Evolutionary conservation across 352 stramenopile species (phyloP), one percentile per base, ranked within the genome.

Genomic region (Thraustochytrium striatum): DNA sequence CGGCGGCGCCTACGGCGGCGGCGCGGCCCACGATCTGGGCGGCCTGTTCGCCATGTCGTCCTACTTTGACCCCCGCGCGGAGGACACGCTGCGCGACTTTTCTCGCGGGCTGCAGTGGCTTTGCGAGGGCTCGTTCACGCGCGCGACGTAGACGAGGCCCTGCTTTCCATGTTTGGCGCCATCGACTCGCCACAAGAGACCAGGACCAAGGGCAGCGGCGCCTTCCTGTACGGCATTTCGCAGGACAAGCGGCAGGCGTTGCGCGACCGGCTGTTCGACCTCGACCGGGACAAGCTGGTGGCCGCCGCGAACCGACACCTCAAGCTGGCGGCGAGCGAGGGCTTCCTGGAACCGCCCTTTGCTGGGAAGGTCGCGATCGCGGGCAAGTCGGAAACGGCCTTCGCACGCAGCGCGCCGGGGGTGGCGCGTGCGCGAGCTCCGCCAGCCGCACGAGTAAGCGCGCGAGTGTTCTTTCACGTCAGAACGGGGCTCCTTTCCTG

Each of bases 131-230:
- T 61, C 43, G 11, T 75, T 44, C 41, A 50, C 65, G 16, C 65
- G n/a, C 43, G 65, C 32, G 65, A 75, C 52, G 39, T 75, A 3
- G 65, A 75, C 1, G 65, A 75, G 65, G 65, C 65, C 16, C 43
- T 75, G 19, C 47, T 75, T 13, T 75, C 65, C 52, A 43, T 75
- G 8, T 75, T 75, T 75, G 65, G 65, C 52, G 61, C 41, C 52
- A 30, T 75, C 36, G 65, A 75, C 30, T 5, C 65, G 43, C 65
- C 65, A 1, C 65, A 75, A 38, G 52, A 38, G 32, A 43, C 68
- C 1, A 38, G 65, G 16, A 75, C 65, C 21, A 75, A 75, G 65
- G 65, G 65, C 30, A 75, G 32, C 16, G 65, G 65, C 21, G 32
- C 65, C 25, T 75, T 75, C 68, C 30, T 75, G 43, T 38, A 75